Evolutionary conservation across 306 rosid species (phyloP).

Genomic region (Spatholobus suberectus): DNA sequence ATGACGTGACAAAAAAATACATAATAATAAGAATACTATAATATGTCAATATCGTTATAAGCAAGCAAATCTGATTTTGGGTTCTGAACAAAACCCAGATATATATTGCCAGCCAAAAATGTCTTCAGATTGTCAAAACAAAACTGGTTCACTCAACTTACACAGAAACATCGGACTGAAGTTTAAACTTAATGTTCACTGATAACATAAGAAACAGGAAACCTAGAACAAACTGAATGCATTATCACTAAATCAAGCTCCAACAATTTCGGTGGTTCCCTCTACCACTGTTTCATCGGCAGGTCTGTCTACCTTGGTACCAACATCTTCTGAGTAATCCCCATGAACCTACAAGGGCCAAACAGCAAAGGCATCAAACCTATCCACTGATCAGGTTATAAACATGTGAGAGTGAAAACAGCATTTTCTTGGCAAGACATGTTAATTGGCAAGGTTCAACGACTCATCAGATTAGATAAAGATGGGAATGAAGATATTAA

Average conservation of each 20-base stretch:
- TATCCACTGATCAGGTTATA: neutral
- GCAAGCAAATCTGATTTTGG: neutral
- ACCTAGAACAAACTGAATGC: conserved; percentile 23
- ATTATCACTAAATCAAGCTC: conserved; percentile 58
- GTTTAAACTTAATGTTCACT: conserved; percentile 14
- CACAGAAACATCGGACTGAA: neutral
- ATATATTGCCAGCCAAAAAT: conserved; percentile 38
- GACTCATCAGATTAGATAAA: too few species aligned
- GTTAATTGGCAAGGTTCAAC: neutral
- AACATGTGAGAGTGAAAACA: neutral
- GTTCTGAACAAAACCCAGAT: neutral
- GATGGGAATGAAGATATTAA: neutral
- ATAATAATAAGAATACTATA: neutral
- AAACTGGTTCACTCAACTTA: conserved; percentile 39
- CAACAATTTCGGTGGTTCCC: conserved; percentile 69
- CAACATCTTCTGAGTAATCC: conserved; percentile 75
- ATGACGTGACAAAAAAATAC: neutral
- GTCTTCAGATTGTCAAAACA: conserved; percentile 20
- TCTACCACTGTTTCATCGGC: conserved; percentile 68
- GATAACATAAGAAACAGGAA: conserved; percentile 3
- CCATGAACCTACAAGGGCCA: conserved; percentile 75
- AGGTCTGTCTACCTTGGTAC: conserved; percentile 87
- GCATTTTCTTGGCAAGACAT: neutral
- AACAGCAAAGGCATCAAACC: neutral
- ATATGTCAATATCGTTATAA: neutral